Conservation (phyloP, 2,329 filamentous ascomycete genomes). For the Harringtonia aguacate region DNA sequence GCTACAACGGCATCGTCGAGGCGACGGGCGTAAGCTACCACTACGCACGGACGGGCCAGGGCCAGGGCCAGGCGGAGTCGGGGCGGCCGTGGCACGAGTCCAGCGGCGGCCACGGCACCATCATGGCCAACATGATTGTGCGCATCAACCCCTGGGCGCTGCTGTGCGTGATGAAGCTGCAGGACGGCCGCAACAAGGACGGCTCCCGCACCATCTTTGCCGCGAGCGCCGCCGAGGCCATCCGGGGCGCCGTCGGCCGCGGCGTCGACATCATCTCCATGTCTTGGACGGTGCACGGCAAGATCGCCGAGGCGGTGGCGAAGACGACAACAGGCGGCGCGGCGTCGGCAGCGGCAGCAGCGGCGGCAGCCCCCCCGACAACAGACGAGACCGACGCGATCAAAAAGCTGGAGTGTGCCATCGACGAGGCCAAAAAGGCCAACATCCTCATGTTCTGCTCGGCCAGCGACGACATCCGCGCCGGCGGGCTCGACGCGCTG, state of each 20-base stretch:
- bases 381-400: conserved; percentile 8
- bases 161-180: conserved; percentile 14
- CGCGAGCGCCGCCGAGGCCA: conserved; percentile 15
- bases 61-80: too few species aligned
- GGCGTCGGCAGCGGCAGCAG: conserved; percentile 3
- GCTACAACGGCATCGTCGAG: conserved; percentile 10
- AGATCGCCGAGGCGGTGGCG: background rate
- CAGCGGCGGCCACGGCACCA: conserved; percentile 17
- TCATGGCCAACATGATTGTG: conserved; percentile 19
- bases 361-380: too few species aligned
- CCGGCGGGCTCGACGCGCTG: conserved; percentile 8
- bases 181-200: conserved; percentile 8
- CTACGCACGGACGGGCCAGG: conserved; percentile 9
- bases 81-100: conserved; percentile 19
- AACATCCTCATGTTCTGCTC: conserved; percentile 28
- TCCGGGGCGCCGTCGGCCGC: conserved; percentile 17
- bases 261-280: conserved; percentile 25
- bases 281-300: conserved; percentile 22
- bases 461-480: conserved; percentile 19
- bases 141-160: conserved; percentile 15
- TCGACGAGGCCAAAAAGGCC: conserved; percentile 13
- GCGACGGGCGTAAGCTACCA: conserved; percentile 18
- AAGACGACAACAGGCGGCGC: background rate
- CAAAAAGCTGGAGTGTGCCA: conserved; percentile 16
- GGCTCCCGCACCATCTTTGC: conserved; percentile 1